phyloP scores from a whole-genome alignment of 108 stramenopile genomes.

The Licmophora abbreviata region DNA sequence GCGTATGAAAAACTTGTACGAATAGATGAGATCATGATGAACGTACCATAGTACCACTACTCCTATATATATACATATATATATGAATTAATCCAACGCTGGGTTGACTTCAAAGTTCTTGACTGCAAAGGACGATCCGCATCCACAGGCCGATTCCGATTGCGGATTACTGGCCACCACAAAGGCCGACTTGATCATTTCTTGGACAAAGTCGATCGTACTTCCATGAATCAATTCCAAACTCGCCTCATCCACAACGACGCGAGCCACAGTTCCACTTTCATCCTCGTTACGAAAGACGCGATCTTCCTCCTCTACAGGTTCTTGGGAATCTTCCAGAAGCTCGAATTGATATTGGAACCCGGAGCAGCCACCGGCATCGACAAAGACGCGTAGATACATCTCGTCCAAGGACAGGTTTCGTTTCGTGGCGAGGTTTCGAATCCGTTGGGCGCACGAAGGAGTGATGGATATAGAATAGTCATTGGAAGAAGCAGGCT shows the following conservation, averaged over 20 bases:
- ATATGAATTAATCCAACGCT: slow-evolving; percentile 45
- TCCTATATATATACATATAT: background rate
- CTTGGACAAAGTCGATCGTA: slow-evolving; percentile 89
- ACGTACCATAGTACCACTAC: too few species aligned
- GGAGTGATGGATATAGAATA: slow-evolving; percentile 24
- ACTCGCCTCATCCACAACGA: slow-evolving; percentile 68
- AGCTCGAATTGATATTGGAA: slow-evolving; percentile 85
- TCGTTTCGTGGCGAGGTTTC: slow-evolving; percentile 8
- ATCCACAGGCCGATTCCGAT: slow-evolving; percentile 95
- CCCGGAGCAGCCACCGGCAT: slow-evolving; percentile 86
- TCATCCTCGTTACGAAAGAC: slow-evolving; percentile 21
- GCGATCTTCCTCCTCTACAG: slow-evolving; percentile 54
- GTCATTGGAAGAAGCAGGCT: background rate
- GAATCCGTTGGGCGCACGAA: slow-evolving; percentile 24
- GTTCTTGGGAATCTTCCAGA: slow-evolving; percentile 34
- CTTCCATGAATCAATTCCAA: slow-evolving; percentile 83
- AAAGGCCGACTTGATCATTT: slow-evolving; percentile 95
- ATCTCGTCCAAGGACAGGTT: slow-evolving; percentile 9
- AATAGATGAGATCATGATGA: too few species aligned
- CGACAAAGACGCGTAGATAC: slow-evolving; percentile 78
- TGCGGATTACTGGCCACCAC: slow-evolving; percentile 92
- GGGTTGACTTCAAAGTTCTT: slow-evolving; percentile 92
- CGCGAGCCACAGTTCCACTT: slow-evolving; percentile 18
- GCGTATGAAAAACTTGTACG: too few species aligned
- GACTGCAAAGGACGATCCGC: slow-evolving; percentile 93